These are phyloP conservation scores for Huntiella savannae DNA, from an alignment of 2,329 filamentous ascomycete species.

Conservation along the genomic window DNA sequence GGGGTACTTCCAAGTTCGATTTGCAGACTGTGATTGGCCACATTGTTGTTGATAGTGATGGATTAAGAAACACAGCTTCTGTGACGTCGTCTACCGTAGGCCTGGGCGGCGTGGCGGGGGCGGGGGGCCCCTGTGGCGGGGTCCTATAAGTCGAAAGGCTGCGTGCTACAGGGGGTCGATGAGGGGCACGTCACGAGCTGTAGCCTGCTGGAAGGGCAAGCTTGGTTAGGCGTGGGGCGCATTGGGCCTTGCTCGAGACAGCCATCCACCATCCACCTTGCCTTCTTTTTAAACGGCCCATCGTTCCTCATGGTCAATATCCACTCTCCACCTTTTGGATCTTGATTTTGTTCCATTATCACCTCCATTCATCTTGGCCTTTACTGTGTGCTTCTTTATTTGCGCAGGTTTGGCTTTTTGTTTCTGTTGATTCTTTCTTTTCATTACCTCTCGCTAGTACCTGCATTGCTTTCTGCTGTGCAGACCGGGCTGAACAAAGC, in stretches of 20 bases:
- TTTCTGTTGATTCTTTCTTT: not conserved
- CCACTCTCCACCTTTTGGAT: not conserved
- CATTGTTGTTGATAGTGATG: not conserved
- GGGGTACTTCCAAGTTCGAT: too few relatives aligned
- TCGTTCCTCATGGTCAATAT: conserved; percentile 2
- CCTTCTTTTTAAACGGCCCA: not conserved
- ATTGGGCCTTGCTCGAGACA: too few relatives aligned
- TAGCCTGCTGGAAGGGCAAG: not conserved
- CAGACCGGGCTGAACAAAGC: conserved; percentile 5
- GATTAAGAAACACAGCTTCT: conserved; percentile 1
- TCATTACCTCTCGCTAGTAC: not conserved
- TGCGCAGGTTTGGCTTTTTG: not conserved
- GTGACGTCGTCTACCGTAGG: too few relatives aligned
- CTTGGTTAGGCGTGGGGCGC: not conserved
- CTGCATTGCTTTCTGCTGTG: conserved; percentile 7
- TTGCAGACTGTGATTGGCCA: not conserved
- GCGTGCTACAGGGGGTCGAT: too few relatives aligned
- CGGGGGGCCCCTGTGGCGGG: too few relatives aligned
- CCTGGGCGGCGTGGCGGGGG: too few relatives aligned
- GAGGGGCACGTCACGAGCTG: not conserved
- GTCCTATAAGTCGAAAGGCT: too few relatives aligned
- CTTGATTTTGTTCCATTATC: conserved; percentile 2
- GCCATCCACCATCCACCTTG: too few relatives aligned
- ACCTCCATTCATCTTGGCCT: conserved; percentile 1
- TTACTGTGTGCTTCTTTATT: conserved; percentile 2